Base-by-base conservation (phyloP, 345 rosid species). In the Bretschneidera sinensis region DNA sequence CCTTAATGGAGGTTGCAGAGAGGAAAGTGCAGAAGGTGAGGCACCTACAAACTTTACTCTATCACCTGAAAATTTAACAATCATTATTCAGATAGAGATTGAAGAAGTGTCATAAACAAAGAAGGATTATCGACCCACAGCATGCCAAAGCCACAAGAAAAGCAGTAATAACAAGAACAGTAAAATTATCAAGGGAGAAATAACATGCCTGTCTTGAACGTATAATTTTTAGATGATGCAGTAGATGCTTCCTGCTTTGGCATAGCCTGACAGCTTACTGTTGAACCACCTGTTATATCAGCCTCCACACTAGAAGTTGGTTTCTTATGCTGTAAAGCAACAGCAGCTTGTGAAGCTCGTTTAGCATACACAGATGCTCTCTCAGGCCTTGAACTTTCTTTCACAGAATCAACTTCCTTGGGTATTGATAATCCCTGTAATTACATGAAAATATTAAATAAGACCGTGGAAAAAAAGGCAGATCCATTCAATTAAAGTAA, bases 281-380 rank as follows among this genome's bases (percentile, higher is more conserved):
- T 65, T 43, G 96, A 88, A 51, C 96, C 91, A 64, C 99, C 96
- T 16, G 86, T 86, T 50, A 91, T 91, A 71, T 85, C 95, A 64
- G 96, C 97, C 60, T 95, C 97, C 24, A 88, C 95, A 65, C 97
- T 95, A 48, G 97, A 95, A 68, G 91, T 80, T 65, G 96, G 92
- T 69, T 81, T 86, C 80, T 80, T 90, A 53, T 82, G 86, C 34
- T 82, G 95, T 70, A 78, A 64, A 49, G 79, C 72, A 66, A 73
- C 71, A 74, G 71, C 72, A 55, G 86, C 72, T 51, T 85, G 88
- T 58, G 86, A 73, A 43, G 77, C 78, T 55, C 88, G 70, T 55
- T 88, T 95, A 28, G 91, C 80, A 71, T 83, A 81, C 55, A 76
- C 69, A 48, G 86, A 75, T 24, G 75, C 71, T 70, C 82, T 91